Percentiles rank a stretch among this genome's conserved stretches.
These are phyloP conservation scores for Trametes hirsuta DNA, from an alignment of 1,284 basidiomycete genomes.

Conservation along the genomic window DNA sequence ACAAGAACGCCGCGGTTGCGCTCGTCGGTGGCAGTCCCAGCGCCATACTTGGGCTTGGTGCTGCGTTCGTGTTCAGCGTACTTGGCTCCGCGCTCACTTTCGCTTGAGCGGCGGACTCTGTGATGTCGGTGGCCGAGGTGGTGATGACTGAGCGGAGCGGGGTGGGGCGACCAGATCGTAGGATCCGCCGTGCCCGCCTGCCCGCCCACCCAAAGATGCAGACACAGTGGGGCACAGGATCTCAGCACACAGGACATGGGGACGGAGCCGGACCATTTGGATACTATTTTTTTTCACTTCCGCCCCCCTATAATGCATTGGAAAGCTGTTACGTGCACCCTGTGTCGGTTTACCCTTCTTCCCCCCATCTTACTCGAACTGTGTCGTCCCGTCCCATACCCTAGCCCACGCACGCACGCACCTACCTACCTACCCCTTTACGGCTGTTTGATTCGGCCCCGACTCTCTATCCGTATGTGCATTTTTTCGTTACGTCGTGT, in stretches of 20 bases:
- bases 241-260: too few species aligned
- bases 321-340: too few species aligned
- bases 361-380: too few species aligned
- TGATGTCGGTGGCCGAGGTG: not conserved
- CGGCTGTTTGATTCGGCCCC: not conserved
- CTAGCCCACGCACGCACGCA: not conserved
- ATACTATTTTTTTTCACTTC: too few species aligned
- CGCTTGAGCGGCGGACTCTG: slow-evolving; percentile 22
- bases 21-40: slow-evolving; percentile 35
- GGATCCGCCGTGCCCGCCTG: too few species aligned
- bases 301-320: too few species aligned
- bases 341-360: too few species aligned
- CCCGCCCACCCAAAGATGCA: too few species aligned
- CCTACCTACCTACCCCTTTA: not conserved
- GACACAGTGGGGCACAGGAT: too few species aligned
- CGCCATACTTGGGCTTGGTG: slow-evolving; percentile 45
- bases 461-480: not conserved
- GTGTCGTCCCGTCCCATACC: too few species aligned
- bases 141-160: not conserved
- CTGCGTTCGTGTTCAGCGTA: slow-evolving; percentile 40
- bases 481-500: not conserved
- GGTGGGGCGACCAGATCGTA: not conserved
- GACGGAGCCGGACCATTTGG: too few species aligned
- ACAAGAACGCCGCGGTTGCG: slow-evolving; percentile 35
- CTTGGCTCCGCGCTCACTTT: slow-evolving; percentile 35